Evolutionary conservation across 768 basidiomycete genomes (phyloP).

Genomic region (Amanita exitialis): DNA sequence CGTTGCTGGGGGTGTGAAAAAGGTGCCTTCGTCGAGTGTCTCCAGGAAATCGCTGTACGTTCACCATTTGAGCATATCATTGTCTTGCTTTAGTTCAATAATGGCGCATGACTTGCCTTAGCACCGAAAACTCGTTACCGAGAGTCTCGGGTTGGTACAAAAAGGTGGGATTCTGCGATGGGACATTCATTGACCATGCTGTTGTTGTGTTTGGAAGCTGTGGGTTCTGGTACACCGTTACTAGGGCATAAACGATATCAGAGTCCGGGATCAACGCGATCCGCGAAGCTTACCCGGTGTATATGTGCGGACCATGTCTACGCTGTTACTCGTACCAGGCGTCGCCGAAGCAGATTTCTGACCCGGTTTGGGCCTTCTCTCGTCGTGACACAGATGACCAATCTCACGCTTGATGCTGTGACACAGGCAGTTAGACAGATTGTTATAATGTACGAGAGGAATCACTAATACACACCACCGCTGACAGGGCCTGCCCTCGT

Average conservation of each 20-base stretch:
- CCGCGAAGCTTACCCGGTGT: slow-evolving; percentile 29
- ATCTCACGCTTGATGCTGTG: slow-evolving; percentile 92
- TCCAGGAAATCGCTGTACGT: slow-evolving; percentile 71
- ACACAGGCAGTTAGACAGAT: slow-evolving; percentile 6
- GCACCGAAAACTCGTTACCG: slow-evolving; percentile 75
- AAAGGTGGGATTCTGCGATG: slow-evolving; percentile 31
- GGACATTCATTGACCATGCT: slow-evolving; percentile 44
- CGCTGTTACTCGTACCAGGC: slow-evolving; percentile 10
- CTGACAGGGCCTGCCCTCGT: slow-evolving; percentile 84
- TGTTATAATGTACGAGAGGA: slow-evolving; percentile 7
- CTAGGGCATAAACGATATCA: slow-evolving; percentile 12
- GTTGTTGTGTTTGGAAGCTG: slow-evolving; percentile 24
- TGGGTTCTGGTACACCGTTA: slow-evolving; percentile 26
- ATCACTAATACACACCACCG: slow-evolving; percentile 62
- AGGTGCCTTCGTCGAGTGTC: slow-evolving; percentile 76
- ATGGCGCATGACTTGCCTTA: slow-evolving; percentile 42
- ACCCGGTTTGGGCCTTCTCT: slow-evolving; percentile 45
- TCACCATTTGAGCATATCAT: not conserved
- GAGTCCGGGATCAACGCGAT: not conserved
- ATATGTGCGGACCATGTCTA: slow-evolving; percentile 30
- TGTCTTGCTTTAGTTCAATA: slow-evolving; percentile 4
- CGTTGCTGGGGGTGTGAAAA: slow-evolving; percentile 55
- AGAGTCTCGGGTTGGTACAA: slow-evolving; percentile 65
- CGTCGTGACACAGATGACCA: slow-evolving; percentile 89
- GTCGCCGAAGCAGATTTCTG: slow-evolving; percentile 31